A percentile compares a stretch with the other conserved stretches of the same genome.
Evolutionary conservation across 139 green algal genomes (phyloP).

Genomic region (Chlorella sp.): DNA sequence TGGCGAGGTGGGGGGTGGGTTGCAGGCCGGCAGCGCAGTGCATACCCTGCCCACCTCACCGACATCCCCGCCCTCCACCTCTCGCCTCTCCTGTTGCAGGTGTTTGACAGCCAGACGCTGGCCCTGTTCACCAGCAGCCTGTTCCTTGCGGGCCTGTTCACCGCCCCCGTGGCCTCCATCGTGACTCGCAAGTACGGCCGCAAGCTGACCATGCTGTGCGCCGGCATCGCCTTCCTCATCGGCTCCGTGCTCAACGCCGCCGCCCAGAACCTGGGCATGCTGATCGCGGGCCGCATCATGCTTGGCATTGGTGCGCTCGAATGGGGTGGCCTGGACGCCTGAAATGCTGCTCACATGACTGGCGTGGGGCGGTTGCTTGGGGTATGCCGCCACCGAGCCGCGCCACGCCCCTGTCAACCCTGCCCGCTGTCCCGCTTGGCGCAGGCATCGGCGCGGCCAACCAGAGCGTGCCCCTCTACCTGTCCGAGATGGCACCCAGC

Average conservation of each 20-base stretch:
- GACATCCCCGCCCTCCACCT: not conserved
- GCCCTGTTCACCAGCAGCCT: constrained; percentile 81
- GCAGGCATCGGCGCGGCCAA: constrained; percentile 68
- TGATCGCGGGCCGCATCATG: constrained; percentile 76
- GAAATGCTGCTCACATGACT: too few species aligned
- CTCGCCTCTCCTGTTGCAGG: not conserved
- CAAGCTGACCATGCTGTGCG: constrained; percentile 63
- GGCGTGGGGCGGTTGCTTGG: too few species aligned
- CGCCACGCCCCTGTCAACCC: too few species aligned
- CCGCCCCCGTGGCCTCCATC: constrained; percentile 34
- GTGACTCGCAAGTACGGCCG: constrained; percentile 27
- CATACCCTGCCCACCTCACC: too few species aligned
- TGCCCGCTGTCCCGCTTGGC: too few species aligned
- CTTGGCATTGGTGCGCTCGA: too few species aligned
- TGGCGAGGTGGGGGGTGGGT: too few species aligned
- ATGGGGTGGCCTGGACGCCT: too few species aligned
- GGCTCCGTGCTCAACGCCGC: constrained; percentile 55
- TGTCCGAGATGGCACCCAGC: constrained; percentile 45
- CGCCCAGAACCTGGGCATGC: constrained; percentile 69
- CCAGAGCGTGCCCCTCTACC: constrained; percentile 54
- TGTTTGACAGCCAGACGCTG: constrained; percentile 64
- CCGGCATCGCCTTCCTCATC: constrained; percentile 61
- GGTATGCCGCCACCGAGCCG: too few species aligned
- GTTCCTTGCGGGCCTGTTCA: constrained; percentile 64
- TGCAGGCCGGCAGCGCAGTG: not conserved